These are phyloP conservation scores for Pseudevernia furfuracea DNA, from an alignment of 495 filamentous ascomycete genomes.

Conservation along the genomic window DNA sequence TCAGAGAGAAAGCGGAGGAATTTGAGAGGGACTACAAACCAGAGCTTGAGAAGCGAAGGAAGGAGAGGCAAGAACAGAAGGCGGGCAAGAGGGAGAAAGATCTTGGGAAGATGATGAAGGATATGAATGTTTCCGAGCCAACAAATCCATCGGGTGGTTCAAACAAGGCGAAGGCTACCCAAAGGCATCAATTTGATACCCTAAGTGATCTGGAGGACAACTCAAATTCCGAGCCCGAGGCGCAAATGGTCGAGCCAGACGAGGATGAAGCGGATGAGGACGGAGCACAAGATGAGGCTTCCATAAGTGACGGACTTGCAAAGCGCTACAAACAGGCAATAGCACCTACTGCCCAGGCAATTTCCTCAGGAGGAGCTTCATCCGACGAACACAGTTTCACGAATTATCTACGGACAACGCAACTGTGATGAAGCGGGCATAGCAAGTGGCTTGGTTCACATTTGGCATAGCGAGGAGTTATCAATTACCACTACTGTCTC, in stretches of 20 bases:
- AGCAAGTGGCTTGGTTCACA: background rate
- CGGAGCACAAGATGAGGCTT: constrained; percentile 27
- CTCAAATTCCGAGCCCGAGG: constrained; percentile 29
- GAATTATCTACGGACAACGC: constrained; percentile 34
- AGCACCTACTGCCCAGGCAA: constrained; percentile 30
- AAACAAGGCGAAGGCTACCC: constrained; percentile 29
- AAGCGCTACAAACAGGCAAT: constrained; percentile 43
- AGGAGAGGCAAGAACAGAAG: constrained; percentile 68
- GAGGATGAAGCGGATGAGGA: constrained; percentile 29
- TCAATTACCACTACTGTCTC: background rate
- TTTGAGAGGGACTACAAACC: constrained; percentile 89
- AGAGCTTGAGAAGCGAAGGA: constrained; percentile 71
- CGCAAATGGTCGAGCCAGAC: constrained; percentile 30
- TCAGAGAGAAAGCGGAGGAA: constrained; percentile 77
- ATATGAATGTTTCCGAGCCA: constrained; percentile 68
- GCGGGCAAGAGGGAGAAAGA: constrained; percentile 64
- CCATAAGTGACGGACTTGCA: constrained; percentile 37
- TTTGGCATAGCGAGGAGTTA: constrained; percentile 10
- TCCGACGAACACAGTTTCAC: constrained; percentile 42
- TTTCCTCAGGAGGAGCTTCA: constrained; percentile 21
- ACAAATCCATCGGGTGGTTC: constrained; percentile 28
- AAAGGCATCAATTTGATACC: constrained; percentile 38
- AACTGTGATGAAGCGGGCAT: constrained; percentile 13
- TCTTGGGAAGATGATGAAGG: constrained; percentile 85
- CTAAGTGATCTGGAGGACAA: constrained; percentile 47